Evolutionary conservation across 768 basidiomycete genomes (phyloP).

Genomic region (Amanita fuliginea): DNA sequence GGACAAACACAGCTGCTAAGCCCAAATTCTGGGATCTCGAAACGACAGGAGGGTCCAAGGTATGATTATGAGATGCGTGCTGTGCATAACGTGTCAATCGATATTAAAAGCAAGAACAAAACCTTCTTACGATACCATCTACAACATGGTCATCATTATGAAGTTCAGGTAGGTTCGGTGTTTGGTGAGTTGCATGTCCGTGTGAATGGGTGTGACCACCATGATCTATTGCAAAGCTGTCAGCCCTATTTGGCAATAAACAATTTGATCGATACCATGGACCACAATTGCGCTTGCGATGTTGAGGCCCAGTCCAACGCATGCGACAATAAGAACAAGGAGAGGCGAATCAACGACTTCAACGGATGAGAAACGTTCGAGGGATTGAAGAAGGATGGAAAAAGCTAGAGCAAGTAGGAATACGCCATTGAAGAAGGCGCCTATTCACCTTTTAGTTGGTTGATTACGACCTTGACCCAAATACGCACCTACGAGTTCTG

Average conservation of each 20-base stretch:
- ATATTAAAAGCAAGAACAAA: neutral
- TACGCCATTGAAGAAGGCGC: constrained; percentile 44
- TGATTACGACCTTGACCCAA: neutral
- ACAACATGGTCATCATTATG: constrained; percentile 8
- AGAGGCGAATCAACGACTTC: constrained; percentile 31
- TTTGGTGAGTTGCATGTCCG: neutral
- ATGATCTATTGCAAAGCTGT: constrained; percentile 19
- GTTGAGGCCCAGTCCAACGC: constrained; percentile 36
- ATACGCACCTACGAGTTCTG: constrained; percentile 39
- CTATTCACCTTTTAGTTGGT: constrained; percentile 14
- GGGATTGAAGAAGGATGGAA: constrained; percentile 40
- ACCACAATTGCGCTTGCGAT: constrained; percentile 35
- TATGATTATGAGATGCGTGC: constrained; percentile 42
- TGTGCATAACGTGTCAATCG: constrained; percentile 10
- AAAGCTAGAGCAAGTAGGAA: constrained; percentile 42
- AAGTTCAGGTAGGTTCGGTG: constrained; percentile 12
- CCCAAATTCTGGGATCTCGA: constrained; percentile 31
- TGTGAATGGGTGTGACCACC: constrained; percentile 28
- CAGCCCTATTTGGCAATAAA: neutral
- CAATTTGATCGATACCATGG: constrained; percentile 23
- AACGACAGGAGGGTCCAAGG: constrained; percentile 23
- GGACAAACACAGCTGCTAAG: constrained; percentile 35
- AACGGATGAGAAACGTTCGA: constrained; percentile 41
- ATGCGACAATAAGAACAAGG: constrained; percentile 37
- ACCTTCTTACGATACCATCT: constrained; percentile 7